Base-by-base conservation (phyloP, 1,139 yeast genomes). In the Petasospora rhodanensis region DNA sequence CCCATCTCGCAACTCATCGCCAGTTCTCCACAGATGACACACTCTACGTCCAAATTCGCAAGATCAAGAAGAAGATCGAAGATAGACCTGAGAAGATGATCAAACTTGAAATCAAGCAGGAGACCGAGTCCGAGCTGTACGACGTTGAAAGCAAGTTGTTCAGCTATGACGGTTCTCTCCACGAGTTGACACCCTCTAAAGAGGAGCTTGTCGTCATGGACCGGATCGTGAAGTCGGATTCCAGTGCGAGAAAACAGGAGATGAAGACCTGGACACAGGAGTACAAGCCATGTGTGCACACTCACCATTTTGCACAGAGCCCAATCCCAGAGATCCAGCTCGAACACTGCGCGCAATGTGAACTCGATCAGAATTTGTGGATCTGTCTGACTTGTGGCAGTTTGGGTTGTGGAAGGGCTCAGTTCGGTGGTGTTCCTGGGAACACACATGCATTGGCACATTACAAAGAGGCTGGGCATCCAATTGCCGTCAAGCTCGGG, bases 241-340 rank as follows among this genome's bases (percentile, higher is more conserved):
- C 96, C 0, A 70, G 78, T 9, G 66, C 72, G 15, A 68, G 73
- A 34, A 70, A 73, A 23, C 79, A 84, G 46, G 95, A 87, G 51
- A 75, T 87, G 35, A 76, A 79, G 49, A 80, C 95, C 4, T 91
- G 99, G 99, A 93, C 86, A 52, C 82, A 83, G 46, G 95, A 89
- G 45, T 74, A 89, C 22, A 56, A 67, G 11, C 77, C 95, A 0
- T 91, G 98, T 56, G 72, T 66, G 26, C 98, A 91, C 56, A 75
- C 89, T 0, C 55, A 68, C 25, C 68, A 65, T 12, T 62, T 84
- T 28, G 51, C 61, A 27, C 82, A 74, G 39, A 36, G 52, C 0
- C 49, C 55, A 3, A 40, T 51, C 1, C 34, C 46, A 1, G 42
- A 52, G 0, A 40, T 63, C 7, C 68, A 70, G 22, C 52, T 76